Evolutionary conservation across 768 basidiomycete species (phyloP), one percentile per base, ranked within the genome.

Genomic region (Cubamyces lactineus): DNA sequence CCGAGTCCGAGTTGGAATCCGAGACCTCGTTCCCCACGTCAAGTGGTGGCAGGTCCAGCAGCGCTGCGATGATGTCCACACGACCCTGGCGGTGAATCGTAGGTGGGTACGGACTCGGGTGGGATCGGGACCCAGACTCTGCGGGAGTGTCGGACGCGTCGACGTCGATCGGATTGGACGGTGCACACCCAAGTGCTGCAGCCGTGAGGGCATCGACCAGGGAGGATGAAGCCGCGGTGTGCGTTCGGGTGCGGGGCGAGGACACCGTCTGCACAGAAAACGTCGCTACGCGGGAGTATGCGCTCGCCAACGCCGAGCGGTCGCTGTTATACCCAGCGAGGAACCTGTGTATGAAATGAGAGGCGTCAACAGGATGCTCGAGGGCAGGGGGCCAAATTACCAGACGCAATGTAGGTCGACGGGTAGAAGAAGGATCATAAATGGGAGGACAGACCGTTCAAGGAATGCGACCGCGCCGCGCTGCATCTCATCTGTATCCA

Each of bases 221-320:
- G 5, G 34, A 34, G 34, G 34, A 11, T 11, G 34, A 34, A 9
- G 34, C 34, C 5, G 9, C 34, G 9, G 9, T 34, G 9, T 6
- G 34, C 11, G 34, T 6, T 43, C 12, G n/a, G 50, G 17, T 28
- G 40, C 23, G 15, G 26, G 39, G 19, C 16, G 3, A 23, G 16
- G 40, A 45, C 40, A 47, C 45, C 21, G 34, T 24, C n/a, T 54
- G 65, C n/a, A 64, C 34, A 17, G 71, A 72, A 49, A 72, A 68
- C 4, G 61, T 67, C 5, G 69, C 71, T 12, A 45, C 19, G 34
- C 51, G 68, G 0, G 68, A 66, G 58, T 72, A 72, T 13, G 70
- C 69, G 28, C 53, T 41, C 5, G 64, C 69, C 4, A 72, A 63
- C 11, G 51, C 52, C 0, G 66, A 49, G 51, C 69, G 69, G 50